phyloP scores from a whole-genome alignment of 257 asterid species.

The Fraxinus quadrangulata region DNA sequence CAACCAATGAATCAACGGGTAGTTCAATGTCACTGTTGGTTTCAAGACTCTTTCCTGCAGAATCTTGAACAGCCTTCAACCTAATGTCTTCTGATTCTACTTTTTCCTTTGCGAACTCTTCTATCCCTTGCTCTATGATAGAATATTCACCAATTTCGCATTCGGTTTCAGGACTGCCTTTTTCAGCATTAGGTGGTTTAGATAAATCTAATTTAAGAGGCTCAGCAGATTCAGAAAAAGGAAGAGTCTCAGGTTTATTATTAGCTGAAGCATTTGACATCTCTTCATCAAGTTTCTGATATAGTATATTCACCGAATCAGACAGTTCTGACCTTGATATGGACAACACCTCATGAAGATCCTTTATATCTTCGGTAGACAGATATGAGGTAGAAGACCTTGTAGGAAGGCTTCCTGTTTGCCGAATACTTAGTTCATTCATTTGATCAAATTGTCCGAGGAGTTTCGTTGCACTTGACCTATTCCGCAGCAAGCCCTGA shows the following conservation, averaged over 20 bases:
- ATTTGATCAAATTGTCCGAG: conserved; percentile 34
- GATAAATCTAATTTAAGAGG: conserved; percentile 32
- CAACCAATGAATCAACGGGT: conserved; percentile 17
- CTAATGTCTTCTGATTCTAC: conserved; percentile 25
- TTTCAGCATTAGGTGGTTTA: conserved; percentile 35
- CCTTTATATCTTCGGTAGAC: conserved; percentile 63
- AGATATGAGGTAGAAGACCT: conserved; percentile 41
- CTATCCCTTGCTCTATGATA: conserved; percentile 39
- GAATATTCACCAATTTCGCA: conserved; percentile 46
- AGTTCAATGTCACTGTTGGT: conserved; percentile 23
- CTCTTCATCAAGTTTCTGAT: conserved; percentile 70
- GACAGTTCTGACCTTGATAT: conserved; percentile 49
- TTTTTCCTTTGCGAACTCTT: conserved; percentile 28
- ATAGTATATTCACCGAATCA: conserved; percentile 66
- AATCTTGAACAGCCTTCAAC: conserved; percentile 15
- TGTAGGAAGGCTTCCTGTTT: conserved; percentile 68
- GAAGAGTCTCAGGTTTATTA: conserved; percentile 31
- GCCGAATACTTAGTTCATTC: conserved; percentile 40
- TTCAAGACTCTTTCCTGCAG: conserved; percentile 18
- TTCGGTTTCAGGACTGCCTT: conserved; percentile 41
- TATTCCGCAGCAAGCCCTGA: conserved; percentile 35
- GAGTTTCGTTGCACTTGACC: conserved; percentile 33
- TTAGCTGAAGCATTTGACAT: conserved; percentile 35
- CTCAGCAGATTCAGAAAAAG: conserved; percentile 17
- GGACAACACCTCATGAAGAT: conserved; percentile 83